These are phyloP conservation scores for Senecio squalidus DNA, from an alignment of 140 eudicot genomes.

Conservation along the genomic window DNA sequence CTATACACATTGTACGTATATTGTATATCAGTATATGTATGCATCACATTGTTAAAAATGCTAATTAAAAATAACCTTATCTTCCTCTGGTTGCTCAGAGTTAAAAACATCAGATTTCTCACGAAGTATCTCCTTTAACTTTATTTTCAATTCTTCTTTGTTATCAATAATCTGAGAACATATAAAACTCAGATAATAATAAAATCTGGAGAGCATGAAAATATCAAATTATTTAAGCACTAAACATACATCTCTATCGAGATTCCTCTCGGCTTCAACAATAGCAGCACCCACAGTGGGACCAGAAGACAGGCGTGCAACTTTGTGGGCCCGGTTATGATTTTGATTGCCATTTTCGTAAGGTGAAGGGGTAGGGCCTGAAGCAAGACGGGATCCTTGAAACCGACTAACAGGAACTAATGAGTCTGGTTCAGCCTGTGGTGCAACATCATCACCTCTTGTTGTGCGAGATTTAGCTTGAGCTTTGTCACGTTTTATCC, in stretches of 20 bases:
- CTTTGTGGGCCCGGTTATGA: slow-evolving; percentile 25
- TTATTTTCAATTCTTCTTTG: slow-evolving; percentile 74
- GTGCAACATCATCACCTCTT: slow-evolving; percentile 81
- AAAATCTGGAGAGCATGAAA: background rate
- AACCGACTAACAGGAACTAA: slow-evolving; percentile 72
- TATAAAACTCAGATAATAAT: background rate
- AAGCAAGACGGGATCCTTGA: slow-evolving; percentile 85
- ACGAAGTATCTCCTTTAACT: slow-evolving; percentile 69
- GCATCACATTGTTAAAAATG: background rate
- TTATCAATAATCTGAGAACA: slow-evolving; percentile 49
- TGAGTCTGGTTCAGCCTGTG: slow-evolving; percentile 56
- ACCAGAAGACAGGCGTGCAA: slow-evolving; percentile 48
- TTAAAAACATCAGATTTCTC: slow-evolving; percentile 77
- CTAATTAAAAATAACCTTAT: slow-evolving; percentile 45
- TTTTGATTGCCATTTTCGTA: slow-evolving; percentile 31
- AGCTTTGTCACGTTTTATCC: slow-evolving; percentile 74
- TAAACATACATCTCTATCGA: slow-evolving; percentile 55
- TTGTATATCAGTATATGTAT: background rate
- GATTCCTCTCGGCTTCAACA: slow-evolving; percentile 73
- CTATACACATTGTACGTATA: slow-evolving; percentile 15
- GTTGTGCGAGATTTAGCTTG: slow-evolving; percentile 36
- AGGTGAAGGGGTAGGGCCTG: slow-evolving; percentile 67
- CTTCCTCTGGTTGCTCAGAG: slow-evolving; percentile 50
- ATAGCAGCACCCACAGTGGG: slow-evolving; percentile 79
- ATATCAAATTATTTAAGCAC: background rate